Percentiles rank a stretch among this genome's conserved stretches.
Conservation (phyloP, 345 rosid species). For the Pugionium cornutum region DNA sequence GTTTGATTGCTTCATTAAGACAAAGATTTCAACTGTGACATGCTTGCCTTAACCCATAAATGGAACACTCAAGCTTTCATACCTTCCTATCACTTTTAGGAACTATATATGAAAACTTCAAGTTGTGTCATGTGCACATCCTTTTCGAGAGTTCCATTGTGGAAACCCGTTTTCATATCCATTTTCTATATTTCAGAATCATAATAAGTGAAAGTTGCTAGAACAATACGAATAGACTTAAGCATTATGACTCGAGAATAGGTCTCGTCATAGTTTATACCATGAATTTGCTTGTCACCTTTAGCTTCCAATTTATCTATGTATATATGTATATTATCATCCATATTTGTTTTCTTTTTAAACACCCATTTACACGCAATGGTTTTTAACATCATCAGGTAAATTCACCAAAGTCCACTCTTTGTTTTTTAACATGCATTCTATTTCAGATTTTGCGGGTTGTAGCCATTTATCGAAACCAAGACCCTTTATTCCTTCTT, state of each 20-base stretch:
- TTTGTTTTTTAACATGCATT: constrained; percentile 27
- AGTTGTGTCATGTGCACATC: too few relatives aligned
- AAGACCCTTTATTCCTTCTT: constrained; percentile 14
- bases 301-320: not conserved
- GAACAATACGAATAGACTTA: not conserved
- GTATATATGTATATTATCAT: not conserved
- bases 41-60: not conserved
- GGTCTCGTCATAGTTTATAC: not conserved
- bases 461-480: constrained; percentile 26
- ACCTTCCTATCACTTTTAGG: too few relatives aligned
- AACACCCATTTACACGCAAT: not conserved
- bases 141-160: too few relatives aligned
- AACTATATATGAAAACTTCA: too few relatives aligned
- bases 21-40: not conserved
- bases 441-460: constrained; percentile 10
- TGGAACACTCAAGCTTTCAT: not conserved
- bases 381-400: not conserved
- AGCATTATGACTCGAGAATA: not conserved
- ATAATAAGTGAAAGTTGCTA: not conserved
- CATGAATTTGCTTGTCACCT: not conserved
- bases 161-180: too few relatives aligned
- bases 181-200: not conserved
- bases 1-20: not conserved
- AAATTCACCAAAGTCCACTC: not conserved
- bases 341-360: not conserved